Percentiles rank a stretch among this genome's conserved stretches.
phyloP scores from a whole-genome alignment of 176 grass and related monocot species.

The Lolium rigidum region DNA sequence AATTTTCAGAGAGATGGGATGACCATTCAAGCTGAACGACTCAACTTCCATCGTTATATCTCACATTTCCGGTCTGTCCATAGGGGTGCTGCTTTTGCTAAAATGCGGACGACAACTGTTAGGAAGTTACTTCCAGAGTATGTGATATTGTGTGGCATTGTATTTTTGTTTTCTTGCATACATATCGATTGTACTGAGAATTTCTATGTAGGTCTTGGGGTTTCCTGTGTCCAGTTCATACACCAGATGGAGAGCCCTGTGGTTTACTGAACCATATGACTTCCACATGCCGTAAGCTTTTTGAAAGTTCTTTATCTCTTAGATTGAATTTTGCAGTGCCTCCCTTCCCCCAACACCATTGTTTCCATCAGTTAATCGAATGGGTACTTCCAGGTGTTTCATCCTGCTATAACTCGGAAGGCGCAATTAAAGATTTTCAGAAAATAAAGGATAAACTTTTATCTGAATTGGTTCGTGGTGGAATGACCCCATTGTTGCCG shows the following conservation, averaged over 20 bases:
- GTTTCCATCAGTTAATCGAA: conserved; percentile 5
- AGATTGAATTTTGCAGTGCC: not conserved
- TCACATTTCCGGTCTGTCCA: conserved; percentile 95
- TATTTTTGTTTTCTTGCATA: conserved; percentile 39
- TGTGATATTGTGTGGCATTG: conserved; percentile 35
- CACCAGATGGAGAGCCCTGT: conserved; percentile 92
- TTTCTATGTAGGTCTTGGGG: conserved; percentile 80
- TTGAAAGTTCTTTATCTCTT: conserved; percentile 34
- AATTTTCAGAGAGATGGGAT: conserved; percentile 86
- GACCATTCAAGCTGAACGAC: conserved; percentile 86
- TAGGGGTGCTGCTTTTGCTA: conserved; percentile 94
- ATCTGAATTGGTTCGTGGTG: conserved; percentile 67
- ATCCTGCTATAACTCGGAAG: conserved; percentile 84
- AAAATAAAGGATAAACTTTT: conserved; percentile 73
- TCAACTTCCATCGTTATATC: conserved; percentile 86
- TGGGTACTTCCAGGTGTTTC: conserved; percentile 63
- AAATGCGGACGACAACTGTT: conserved; percentile 90
- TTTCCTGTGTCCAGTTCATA: conserved; percentile 95
- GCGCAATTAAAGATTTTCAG: conserved; percentile 65
- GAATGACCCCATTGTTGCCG: conserved; percentile 71
- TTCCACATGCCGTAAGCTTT: conserved; percentile 76
- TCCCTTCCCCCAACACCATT: not conserved
- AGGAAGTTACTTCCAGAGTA: conserved; percentile 98
- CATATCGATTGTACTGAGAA: conserved; percentile 38
- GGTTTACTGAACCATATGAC: conserved; percentile 98